Evolutionary conservation across 2,329 filamentous ascomycete genomes (phyloP), one percentile per base, ranked within the genome.

Genomic region (Aspergillus sp.): DNA sequence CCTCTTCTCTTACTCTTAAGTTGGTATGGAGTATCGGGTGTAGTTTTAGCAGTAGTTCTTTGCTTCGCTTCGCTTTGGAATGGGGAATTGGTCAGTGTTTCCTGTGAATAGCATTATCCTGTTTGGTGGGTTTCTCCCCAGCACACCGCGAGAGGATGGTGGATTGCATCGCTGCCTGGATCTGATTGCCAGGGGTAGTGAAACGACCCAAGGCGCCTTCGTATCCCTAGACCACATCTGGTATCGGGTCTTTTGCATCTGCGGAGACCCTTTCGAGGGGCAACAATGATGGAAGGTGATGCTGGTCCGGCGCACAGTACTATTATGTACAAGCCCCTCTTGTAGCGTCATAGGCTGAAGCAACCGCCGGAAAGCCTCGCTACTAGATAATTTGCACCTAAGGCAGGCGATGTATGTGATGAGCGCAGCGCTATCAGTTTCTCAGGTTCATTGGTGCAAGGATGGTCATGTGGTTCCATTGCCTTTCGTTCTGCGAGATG

Each of bases 401-500:
- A 19, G 10, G 19, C 5, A 47, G 42, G 23, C n/a, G 5, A 50
- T 27, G 25, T 30, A 50, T 50, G 47, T 50, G 47, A 50, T 50
- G 25, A 30, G 47, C 27, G 47, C 13, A 27, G 47, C 25, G 19
- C 41, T 44, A 44, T 44, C 41, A 44, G 5, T 21, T 21, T 11
- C 4, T 23, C 19, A 17, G n/a, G 10, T 8, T 42, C 15, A 8
- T n/a, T 21, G 41, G 41, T 44, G 41, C 41, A 21, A 44, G 17
- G 19, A 13, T 38, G 32, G 57, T 59, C 57, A 59, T 41, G 57
- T 59, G 57, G 57, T 54, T 54, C 57, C 36, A 53, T 30, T 49
- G 15, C 23, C 54, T 48, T 32, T 32, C 10, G 8, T 32, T 32
- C 30, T 50, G 47, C 42, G 30, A 38, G 15, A 30, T 47, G 50